Percentiles rank a stretch among this genome's conserved stretches.
Evolutionary conservation across 148 eudicot genomes (phyloP).

Genomic region (Beta vulgaris): DNA sequence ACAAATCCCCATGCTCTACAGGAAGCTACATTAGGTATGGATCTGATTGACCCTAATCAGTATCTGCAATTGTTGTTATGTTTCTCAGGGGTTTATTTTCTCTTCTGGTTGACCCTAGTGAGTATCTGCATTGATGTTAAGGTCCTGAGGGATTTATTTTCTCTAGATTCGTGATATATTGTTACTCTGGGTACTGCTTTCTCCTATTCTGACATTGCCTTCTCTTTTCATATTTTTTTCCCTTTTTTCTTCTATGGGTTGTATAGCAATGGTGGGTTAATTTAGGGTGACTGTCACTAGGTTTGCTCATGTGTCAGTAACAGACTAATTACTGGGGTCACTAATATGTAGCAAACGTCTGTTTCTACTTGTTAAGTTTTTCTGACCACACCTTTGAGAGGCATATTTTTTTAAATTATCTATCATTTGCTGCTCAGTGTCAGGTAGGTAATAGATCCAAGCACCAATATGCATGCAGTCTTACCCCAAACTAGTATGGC

Average conservation of each 20-base stretch:
- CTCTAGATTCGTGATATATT: too few relatives aligned
- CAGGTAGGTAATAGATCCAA: too few relatives aligned
- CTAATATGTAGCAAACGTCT: background rate
- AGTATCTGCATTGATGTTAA: background rate
- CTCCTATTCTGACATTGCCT: background rate
- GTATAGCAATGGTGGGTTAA: background rate
- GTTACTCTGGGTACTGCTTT: background rate
- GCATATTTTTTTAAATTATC: too few relatives aligned
- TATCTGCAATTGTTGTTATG: background rate
- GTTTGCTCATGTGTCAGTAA: background rate
- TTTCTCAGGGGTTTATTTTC: background rate
- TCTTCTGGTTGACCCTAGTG: background rate
- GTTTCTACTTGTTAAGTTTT: background rate
- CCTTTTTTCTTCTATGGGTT: background rate
- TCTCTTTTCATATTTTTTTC: background rate
- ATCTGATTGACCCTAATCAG: background rate
- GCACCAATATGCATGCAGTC: too few relatives aligned
- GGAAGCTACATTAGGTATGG: constrained; percentile 92
- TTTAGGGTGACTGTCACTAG: background rate
- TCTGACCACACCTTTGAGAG: too few relatives aligned
- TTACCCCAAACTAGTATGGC: too few relatives aligned
- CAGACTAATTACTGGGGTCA: background rate
- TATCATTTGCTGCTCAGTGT: too few relatives aligned
- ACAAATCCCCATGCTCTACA: constrained; percentile 59
- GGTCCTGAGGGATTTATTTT: background rate